These are phyloP conservation scores for Cordyceps fumosorosea DNA, from an alignment of 2,329 filamentous ascomycete species.

Conservation along the genomic window DNA sequence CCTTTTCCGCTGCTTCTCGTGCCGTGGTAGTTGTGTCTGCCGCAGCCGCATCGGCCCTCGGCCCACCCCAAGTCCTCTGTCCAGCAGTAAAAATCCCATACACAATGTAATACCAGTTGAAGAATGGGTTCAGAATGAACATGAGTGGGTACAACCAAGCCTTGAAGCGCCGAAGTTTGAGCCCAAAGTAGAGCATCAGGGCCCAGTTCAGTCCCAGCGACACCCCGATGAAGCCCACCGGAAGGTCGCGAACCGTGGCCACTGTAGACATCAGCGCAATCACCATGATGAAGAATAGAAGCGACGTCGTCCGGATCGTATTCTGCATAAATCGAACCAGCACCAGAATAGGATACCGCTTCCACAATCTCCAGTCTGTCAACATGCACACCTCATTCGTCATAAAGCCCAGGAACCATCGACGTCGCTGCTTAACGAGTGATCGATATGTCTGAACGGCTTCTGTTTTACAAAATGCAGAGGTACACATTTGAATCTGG, in stretches of 20 bases:
- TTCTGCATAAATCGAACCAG: constrained; percentile 90
- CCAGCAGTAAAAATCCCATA: constrained; percentile 94
- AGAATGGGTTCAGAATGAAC: constrained; percentile 92
- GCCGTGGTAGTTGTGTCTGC: constrained; percentile 71
- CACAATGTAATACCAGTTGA: constrained; percentile 98
- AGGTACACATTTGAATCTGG: constrained; percentile 96
- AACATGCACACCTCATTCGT: constrained; percentile 98
- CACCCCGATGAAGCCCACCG: constrained; percentile 87
- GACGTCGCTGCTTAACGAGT: constrained; percentile 85
- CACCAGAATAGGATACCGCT: constrained; percentile 78
- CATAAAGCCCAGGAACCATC: constrained; percentile 97
- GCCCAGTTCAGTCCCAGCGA: constrained; percentile 90
- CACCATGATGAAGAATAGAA: constrained; percentile 91
- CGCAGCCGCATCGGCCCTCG: constrained; percentile 77
- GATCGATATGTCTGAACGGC: constrained; percentile 83
- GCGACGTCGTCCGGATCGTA: constrained; percentile 87
- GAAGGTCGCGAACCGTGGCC: constrained; percentile 69
- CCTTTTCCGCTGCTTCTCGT: constrained; percentile 76
- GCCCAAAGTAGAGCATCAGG: constrained; percentile 93
- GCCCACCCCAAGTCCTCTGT: constrained; percentile 92
- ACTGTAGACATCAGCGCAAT: constrained; percentile 80
- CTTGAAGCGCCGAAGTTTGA: constrained; percentile 82
- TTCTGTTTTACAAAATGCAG: constrained; percentile 97
- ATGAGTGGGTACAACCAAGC: constrained; percentile 92
- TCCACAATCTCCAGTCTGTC: constrained; percentile 89